Evolutionary conservation across 441 rosid species (phyloP).

Genomic region (Erodium moschatum): DNA sequence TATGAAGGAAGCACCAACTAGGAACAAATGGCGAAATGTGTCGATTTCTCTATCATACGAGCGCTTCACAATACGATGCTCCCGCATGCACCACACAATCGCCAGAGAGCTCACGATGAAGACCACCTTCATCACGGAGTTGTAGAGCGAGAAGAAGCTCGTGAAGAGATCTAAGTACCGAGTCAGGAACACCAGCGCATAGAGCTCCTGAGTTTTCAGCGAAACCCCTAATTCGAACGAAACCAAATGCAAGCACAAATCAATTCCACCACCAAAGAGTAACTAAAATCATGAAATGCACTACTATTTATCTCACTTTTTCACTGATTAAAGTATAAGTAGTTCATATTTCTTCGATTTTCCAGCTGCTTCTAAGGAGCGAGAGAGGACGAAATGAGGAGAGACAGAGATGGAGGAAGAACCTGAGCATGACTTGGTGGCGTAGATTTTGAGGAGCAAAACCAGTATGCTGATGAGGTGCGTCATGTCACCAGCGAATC

Average conservation of each 20-base stretch:
- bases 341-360: too few relatives aligned
- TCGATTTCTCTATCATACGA: conserved; percentile 72
- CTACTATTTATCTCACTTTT: too few relatives aligned
- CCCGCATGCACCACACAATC: conserved; percentile 81
- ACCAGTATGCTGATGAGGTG: conserved; percentile 74
- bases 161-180: conserved; percentile 81
- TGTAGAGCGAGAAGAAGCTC: conserved; percentile 64
- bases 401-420: too few relatives aligned
- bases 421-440: conserved; percentile 86
- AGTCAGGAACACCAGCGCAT: conserved; percentile 64
- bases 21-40: conserved; percentile 69
- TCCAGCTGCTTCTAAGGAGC: too few relatives aligned
- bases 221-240: conserved; percentile 49
- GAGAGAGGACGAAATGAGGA: too few relatives aligned
- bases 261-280: too few relatives aligned
- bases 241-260: too few relatives aligned
- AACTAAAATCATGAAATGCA: too few relatives aligned
- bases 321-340: too few relatives aligned
- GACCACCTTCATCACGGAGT: conserved; percentile 71
- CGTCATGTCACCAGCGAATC: conserved; percentile 89
- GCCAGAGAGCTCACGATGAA: conserved; percentile 75
- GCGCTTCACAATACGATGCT: conserved; percentile 51
- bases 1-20: conserved; percentile 42
- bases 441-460: conserved; percentile 90
- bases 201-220: conserved; percentile 86